Evolutionary conservation across 192 early-diverging fungal species (phyloP).

Genomic region (Backusella parvicylindrica): DNA sequence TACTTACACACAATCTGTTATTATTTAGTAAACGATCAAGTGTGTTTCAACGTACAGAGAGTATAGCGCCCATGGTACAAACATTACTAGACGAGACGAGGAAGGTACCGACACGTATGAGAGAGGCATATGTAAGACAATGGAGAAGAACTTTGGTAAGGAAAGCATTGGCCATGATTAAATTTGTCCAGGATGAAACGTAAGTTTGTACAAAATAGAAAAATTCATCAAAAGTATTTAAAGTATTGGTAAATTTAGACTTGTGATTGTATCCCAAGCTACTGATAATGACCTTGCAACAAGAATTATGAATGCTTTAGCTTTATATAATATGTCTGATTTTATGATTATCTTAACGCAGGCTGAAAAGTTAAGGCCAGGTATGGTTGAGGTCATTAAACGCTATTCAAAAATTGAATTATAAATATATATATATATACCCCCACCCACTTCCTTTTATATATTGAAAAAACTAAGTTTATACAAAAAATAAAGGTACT

Average conservation of each 20-base stretch:
- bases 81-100: constrained; percentile 39
- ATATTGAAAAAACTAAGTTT: too few relatives aligned
- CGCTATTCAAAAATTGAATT: constrained; percentile 18
- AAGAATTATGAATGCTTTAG: constrained; percentile 22
- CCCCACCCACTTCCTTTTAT: background rate
- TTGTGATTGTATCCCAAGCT: background rate
- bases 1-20: background rate
- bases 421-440: background rate
- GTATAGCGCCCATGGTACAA: constrained; percentile 42
- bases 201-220: constrained; percentile 5
- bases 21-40: constrained; percentile 34
- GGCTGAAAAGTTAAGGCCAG: constrained; percentile 45
- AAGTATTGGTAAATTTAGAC: background rate
- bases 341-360: constrained; percentile 44
- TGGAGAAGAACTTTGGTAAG: constrained; percentile 45
- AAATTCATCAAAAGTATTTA: background rate
- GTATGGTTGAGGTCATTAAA: constrained; percentile 39
- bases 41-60: constrained; percentile 30
- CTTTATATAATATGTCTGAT: constrained; percentile 28
- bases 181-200: constrained; percentile 34
- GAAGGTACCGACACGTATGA: constrained; percentile 39
- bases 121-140: constrained; percentile 48
- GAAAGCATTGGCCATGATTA: constrained; percentile 41
- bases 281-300: constrained; percentile 13
- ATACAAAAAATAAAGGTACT: too few relatives aligned